Evolutionary conservation across 768 basidiomycete species (phyloP), one percentile per base, ranked within the genome.

Genomic region (Pleurotus tuoliensis): DNA sequence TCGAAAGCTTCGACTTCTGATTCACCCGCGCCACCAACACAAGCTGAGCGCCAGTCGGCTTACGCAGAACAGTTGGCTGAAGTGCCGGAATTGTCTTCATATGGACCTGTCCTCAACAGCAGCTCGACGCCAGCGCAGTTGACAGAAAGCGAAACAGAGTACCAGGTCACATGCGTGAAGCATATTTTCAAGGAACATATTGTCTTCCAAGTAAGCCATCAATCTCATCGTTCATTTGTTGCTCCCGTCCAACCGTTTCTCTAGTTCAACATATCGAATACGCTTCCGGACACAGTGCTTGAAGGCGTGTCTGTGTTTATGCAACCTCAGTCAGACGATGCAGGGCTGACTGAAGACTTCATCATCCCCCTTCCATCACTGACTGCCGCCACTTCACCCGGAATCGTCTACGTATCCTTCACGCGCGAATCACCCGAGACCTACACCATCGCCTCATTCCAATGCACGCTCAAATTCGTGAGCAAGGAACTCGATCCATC

Each of bases 401-500:
- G 88, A 40, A 80, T 90, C 49, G 82, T 95, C 48, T 99, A 98
- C 67, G 95, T 95, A 34, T 94, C 93, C 0, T 98, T 97, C 79
- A 88, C 92, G 9, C 88, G 95, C 46, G 85, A 86, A 53, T 73
- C 76, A 37, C 91, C 94, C 0, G 83, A 82, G 22, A 81, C 86
- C 57, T 98, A 93, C 72, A 80, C 84, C 13, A 74, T 86, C 38
- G 91, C 86, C 5, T 91, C 93, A 15, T 98, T 98, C 83, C 81
- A 82, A 59, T 97, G 94, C 67, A 82, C 86, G 7, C 86, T 99
- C 70, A 94, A 93, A 71, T 99, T 97, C 67, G 76, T 95, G 63
- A 95, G 92, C 76, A 99, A 98, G 72, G 97, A 99, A 68, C 82
- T 98, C 15, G 97, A 99, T 71, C 97, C 97, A 11, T 82, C 89